phyloP scores from a whole-genome alignment of 257 asterid genomes.

The Ilex aquifolium region DNA sequence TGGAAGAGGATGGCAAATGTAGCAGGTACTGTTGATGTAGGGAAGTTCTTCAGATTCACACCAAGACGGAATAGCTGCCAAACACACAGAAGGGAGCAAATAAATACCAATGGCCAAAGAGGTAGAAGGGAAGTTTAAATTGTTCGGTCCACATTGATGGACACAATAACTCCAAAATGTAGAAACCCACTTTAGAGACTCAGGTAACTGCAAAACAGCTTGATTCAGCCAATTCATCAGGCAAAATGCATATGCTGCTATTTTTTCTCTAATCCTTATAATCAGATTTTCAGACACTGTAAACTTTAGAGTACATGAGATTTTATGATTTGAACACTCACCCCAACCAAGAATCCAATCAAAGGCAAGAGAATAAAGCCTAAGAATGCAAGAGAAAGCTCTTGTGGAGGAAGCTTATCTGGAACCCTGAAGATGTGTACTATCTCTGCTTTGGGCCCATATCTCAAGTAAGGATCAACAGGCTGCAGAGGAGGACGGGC shows the following conservation, averaged over 20 bases:
- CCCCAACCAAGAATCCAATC: conserved; percentile 88
- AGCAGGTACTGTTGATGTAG: conserved; percentile 55
- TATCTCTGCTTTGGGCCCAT: conserved; percentile 88
- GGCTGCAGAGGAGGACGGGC: conserved; percentile 84
- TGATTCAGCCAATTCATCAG: no score
- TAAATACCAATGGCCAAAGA: conserved; percentile 8
- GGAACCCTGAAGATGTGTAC: conserved; percentile 83
- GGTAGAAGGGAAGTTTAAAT: conserved; percentile 1
- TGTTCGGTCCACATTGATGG: no score
- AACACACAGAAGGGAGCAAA: conserved; percentile 2
- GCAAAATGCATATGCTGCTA: no score
- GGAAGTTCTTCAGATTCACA: conserved; percentile 79
- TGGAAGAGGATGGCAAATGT: conserved; percentile 75
- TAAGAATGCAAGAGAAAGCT: conserved; percentile 75
- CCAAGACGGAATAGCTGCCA: conserved; percentile 61
- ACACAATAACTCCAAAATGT: no score
- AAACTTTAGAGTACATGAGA: no score
- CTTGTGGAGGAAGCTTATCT: conserved; percentile 74
- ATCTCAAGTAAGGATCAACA: conserved; percentile 64
- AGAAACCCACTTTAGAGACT: no score
- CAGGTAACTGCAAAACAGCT: no score
- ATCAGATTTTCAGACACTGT: no score
- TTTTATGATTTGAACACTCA: conserved; percentile 13
- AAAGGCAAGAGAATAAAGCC: conserved; percentile 77
- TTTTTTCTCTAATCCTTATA: no score